These are phyloP conservation scores for Talaromyces funiculosus DNA, from an alignment of 2,329 filamentous ascomycete genomes.

Conservation along the genomic window DNA sequence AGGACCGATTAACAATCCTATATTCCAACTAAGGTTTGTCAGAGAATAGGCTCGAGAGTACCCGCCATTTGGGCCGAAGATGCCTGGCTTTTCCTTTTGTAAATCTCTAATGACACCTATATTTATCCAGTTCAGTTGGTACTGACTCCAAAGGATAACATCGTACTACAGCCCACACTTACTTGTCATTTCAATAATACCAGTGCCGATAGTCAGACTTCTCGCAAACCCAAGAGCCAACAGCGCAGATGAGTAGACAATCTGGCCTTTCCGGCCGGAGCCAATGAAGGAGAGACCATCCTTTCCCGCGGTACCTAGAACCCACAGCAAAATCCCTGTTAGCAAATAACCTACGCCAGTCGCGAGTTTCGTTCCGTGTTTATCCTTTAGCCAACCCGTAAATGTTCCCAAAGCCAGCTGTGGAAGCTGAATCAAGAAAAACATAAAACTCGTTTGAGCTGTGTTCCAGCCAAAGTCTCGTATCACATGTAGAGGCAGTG, in stretches of 20 bases:
- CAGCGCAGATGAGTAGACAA: conserved; percentile 21
- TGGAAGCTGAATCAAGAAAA: conserved; percentile 55
- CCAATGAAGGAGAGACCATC: conserved; percentile 23
- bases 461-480: conserved; percentile 51
- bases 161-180: conserved; percentile 9
- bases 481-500: conserved; percentile 52
- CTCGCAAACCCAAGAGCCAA: conserved; percentile 20
- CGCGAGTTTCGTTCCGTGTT: conserved; percentile 21
- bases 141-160: neutral
- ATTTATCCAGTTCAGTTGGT: neutral
- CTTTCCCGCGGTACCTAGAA: conserved; percentile 26
- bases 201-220: conserved; percentile 24
- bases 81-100: conserved; percentile 1
- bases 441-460: conserved; percentile 51
- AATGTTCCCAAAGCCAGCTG: conserved; percentile 53
- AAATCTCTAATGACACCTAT: conserved; percentile 10
- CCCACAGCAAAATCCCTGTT: conserved; percentile 23
- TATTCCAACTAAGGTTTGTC: conserved; percentile 12
- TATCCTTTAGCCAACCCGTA: conserved; percentile 44
- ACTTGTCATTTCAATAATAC: conserved; percentile 27
- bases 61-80: conserved; percentile 12
- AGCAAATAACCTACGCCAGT: conserved; percentile 22
- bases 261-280: conserved; percentile 15
- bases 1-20: conserved; percentile 9
- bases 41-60: conserved; percentile 12